Evolutionary conservation across 768 basidiomycete species (phyloP).

Genomic region (Rhizopogon roseolus): DNA sequence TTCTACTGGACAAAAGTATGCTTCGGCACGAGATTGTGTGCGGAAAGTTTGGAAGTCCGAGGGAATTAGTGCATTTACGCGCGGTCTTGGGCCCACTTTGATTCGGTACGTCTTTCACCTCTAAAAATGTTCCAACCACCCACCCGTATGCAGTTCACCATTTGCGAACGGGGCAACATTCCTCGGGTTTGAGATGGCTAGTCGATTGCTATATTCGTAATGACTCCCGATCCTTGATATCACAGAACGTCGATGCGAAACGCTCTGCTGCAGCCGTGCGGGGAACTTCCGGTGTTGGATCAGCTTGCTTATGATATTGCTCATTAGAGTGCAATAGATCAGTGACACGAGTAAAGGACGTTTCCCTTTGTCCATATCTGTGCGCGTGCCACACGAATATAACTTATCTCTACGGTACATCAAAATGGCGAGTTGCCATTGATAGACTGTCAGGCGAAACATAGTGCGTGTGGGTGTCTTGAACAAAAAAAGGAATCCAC

Average conservation of each 20-base stretch:
- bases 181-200: constrained; percentile 92
- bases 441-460: neutral
- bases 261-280: neutral
- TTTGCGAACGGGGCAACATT: constrained; percentile 98
- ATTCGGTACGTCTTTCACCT: constrained; percentile 59
- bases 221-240: neutral
- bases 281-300: neutral
- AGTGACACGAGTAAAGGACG: neutral
- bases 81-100: constrained; percentile 89
- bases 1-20: constrained; percentile 76
- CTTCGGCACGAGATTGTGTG: constrained; percentile 77
- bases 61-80: constrained; percentile 81
- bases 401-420: no score
- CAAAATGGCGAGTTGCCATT: neutral
- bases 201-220: constrained; percentile 52
- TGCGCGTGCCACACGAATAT: neutral
- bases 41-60: constrained; percentile 79
- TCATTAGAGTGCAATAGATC: neutral
- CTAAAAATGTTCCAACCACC: constrained; percentile 6
- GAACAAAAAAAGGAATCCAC: neutral
- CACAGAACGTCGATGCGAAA: neutral
- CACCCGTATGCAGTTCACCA: constrained; percentile 59
- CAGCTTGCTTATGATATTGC: neutral
- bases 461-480: neutral
- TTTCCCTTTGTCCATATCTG: neutral